Evolutionary conservation across 2,329 filamentous ascomycete species (phyloP), one percentile per base, ranked within the genome.

Genomic region (Plenodomus lindquistii): DNA sequence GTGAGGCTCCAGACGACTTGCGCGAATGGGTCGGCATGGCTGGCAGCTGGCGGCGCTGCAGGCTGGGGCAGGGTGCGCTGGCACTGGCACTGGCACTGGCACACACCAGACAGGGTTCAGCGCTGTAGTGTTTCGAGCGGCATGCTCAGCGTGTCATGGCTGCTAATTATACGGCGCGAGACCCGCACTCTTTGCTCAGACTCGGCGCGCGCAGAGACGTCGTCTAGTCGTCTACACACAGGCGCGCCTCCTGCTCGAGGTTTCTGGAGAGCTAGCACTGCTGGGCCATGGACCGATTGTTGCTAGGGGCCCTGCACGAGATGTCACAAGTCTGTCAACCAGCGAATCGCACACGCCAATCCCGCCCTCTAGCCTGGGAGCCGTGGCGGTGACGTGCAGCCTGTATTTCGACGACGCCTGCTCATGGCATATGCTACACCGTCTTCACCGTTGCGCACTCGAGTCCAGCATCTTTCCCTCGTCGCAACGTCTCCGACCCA

Each of bases 81-180:
- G n/a, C n/a, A n/a, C n/a, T n/a, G n/a, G n/a, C n/a, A n/a, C n/a
- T n/a, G n/a, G n/a, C n/a, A n/a, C n/a, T n/a, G n/a, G 56, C 55
- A 56, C 42, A 45, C 50, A 51, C 42, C 55, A 46, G 49, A 51
- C 54, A 59, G 54, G 57, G 57, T 55, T 57, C 44, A 48, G 40
- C 48, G 57, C 47, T 18, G 38, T 37, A 39, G 43, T 38, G 48
- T 54, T 52, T 49, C 53, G 44, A 46, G 44, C 39, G 48, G 41
- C 31, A 46, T 41, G 37, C 54, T 53, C 49, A 55, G 54, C 52
- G 52, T 52, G 52, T 54, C 59, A 61, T 59, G 55, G 54, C 52
- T 57, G 56, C 55, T 52, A 44, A 52, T n/a, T 11, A 31, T 15
- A 31, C 10, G 27, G 27, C 55, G 43, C 21, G 41, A 39, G 52